Percentiles rank a stretch among this genome's conserved stretches.
These are phyloP conservation scores for Paraconiothyrium sp. DNA, from an alignment of 2,329 filamentous ascomycete genomes.

Conservation along the genomic window DNA sequence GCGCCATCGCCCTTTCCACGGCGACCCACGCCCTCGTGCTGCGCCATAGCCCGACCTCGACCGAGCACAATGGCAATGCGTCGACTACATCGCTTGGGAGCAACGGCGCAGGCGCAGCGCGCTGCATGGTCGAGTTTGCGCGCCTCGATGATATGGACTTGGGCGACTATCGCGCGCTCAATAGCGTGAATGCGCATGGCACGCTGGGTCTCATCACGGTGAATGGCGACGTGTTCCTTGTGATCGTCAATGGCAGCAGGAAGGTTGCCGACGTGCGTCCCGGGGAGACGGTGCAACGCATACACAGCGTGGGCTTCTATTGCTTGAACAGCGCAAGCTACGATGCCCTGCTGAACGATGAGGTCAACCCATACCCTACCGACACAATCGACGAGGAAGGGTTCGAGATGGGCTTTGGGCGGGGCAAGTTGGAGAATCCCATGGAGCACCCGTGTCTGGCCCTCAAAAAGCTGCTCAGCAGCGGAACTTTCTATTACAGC, in stretches of 20 bases:
- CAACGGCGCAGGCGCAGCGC: conserved; percentile 54
- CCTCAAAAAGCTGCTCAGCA: conserved; percentile 88
- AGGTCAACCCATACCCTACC: conserved; percentile 64
- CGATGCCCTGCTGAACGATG: conserved; percentile 74
- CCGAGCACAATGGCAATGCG: conserved; percentile 64
- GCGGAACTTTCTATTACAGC: conserved; percentile 97
- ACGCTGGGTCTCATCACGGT: conserved; percentile 89
- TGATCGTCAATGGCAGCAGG: conserved; percentile 82
- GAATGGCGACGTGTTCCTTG: conserved; percentile 86
- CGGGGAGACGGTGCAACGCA: conserved; percentile 88
- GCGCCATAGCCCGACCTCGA: conserved; percentile 75
- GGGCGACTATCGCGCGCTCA: conserved; percentile 79
- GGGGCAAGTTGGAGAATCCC: conserved; percentile 72
- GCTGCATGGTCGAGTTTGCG: conserved; percentile 90
- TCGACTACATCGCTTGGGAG: conserved; percentile 62
- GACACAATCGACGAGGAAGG: conserved; percentile 65
- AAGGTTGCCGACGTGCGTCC: conserved; percentile 84
- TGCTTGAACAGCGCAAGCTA: conserved; percentile 89
- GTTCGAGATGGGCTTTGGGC: conserved; percentile 58
- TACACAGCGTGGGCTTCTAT: conserved; percentile 87
- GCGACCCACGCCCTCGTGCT: conserved; percentile 83
- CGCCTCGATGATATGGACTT: conserved; percentile 71
- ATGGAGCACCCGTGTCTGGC: conserved; percentile 90
- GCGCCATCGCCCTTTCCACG: conserved; percentile 87
- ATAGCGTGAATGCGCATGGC: conserved; percentile 78